These are phyloP conservation scores for Pyricularia pennisetigena DNA, from an alignment of 2,329 filamentous ascomycete genomes.

Conservation along the genomic window DNA sequence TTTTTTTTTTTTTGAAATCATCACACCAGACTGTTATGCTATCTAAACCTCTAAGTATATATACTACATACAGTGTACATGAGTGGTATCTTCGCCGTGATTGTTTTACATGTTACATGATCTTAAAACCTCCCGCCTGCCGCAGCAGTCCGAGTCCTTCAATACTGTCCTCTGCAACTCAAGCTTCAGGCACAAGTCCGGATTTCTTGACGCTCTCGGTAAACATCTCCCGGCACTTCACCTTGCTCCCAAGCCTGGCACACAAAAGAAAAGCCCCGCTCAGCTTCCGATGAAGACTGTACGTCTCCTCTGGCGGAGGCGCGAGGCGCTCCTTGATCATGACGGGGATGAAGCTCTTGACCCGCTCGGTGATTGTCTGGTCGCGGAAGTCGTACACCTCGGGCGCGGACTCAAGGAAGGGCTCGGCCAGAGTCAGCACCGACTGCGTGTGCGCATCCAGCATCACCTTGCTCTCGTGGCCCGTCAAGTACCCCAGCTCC, in stretches of 20 bases:
- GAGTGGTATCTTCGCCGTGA: not conserved
- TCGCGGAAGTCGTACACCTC: constrained; percentile 84
- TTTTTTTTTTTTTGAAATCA: too few species aligned
- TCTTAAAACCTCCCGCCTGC: not conserved
- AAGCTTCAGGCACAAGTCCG: constrained; percentile 10
- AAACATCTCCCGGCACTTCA: constrained; percentile 76
- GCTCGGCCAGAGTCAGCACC: constrained; percentile 83
- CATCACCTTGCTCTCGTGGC: constrained; percentile 79
- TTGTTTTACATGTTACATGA: not conserved
- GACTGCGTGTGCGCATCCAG: constrained; percentile 82
- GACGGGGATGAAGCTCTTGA: constrained; percentile 77
- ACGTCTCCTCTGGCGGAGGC: constrained; percentile 95
- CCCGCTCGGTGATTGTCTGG: constrained; percentile 93
- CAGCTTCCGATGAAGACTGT: constrained; percentile 87
- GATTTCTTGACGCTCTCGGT: constrained; percentile 37
- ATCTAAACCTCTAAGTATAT: not conserved
- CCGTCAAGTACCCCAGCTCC: constrained; percentile 82
- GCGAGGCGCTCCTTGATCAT: constrained; percentile 86
- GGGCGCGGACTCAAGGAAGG: constrained; percentile 67
- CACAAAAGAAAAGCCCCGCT: constrained; percentile 93
- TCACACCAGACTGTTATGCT: not conserved
- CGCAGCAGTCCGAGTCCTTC: not conserved
- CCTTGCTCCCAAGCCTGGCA: constrained; percentile 72
- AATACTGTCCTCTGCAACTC: not conserved
- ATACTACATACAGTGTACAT: not conserved